A percentile compares a stretch with the other conserved stretches of the same genome.
These are phyloP conservation scores for Aureobasidium vineae DNA, from an alignment of 2,329 filamentous ascomycete genomes.

Conservation along the genomic window DNA sequence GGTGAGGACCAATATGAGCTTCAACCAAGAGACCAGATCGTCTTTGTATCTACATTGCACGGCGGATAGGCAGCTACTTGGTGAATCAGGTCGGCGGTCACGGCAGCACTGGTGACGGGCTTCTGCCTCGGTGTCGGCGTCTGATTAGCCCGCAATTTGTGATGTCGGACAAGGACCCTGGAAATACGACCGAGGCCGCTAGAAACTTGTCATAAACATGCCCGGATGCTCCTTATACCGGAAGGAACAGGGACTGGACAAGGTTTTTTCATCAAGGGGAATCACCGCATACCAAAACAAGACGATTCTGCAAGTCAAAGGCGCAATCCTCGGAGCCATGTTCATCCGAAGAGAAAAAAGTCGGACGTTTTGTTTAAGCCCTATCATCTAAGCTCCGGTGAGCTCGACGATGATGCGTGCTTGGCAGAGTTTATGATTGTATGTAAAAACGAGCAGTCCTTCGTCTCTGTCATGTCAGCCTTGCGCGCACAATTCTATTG, in stretches of 20 bases:
- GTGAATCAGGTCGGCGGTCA: background rate
- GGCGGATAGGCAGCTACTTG: constrained; percentile 61
- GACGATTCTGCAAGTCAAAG: background rate
- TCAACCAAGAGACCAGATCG: constrained; percentile 76
- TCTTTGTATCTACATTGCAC: constrained; percentile 96
- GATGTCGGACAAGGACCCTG: background rate
- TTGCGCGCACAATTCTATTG: background rate
- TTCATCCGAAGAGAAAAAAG: background rate
- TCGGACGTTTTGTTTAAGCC: background rate
- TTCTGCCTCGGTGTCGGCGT: constrained; percentile 4
- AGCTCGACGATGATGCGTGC: constrained; percentile 10
- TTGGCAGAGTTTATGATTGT: constrained; percentile 18
- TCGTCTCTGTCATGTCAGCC: background rate
- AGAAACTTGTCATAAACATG: background rate
- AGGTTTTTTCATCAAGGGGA: background rate
- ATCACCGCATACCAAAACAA: background rate
- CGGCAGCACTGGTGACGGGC: background rate
- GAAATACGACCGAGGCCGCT: background rate
- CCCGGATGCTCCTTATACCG: background rate
- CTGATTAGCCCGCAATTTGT: background rate
- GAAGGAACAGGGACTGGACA: background rate
- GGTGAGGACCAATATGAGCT: constrained; percentile 89
- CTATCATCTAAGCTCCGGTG: constrained; percentile 5
- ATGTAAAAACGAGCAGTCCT: constrained; percentile 2
- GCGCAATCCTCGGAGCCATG: background rate